Base-by-base conservation (phyloP, 371 early-diverging fungal genomes). In the Nematocida ausubeli region DNA sequence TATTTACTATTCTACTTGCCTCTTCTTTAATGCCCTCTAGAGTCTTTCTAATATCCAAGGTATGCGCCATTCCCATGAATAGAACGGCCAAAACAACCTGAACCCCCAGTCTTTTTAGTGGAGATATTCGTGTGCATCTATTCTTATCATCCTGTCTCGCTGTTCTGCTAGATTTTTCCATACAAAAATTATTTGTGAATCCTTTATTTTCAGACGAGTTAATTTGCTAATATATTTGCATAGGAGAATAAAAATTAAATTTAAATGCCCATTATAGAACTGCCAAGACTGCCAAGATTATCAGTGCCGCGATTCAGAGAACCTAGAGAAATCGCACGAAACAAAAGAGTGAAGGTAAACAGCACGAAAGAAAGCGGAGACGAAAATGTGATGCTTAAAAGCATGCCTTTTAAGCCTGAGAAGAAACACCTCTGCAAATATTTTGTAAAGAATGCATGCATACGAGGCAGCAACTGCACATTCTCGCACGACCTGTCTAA, bases 401-500 rank as follows among this genome's bases (percentile, higher is more conserved):
- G 34, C 34, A 52, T 64, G 24, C 56, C 49, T 19, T 51, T 22
- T 24, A 64, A 75, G 68, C 78, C 78, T n/a, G 78, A 75, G 60
- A 82, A 78, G 58, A 84, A 81, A 37, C 78, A 83, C 24, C 40
- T 85, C 24, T 85, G 85, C 70, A 83, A 82, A 73, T 85, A 83
- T 69, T 83, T 82, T 80, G 47, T 85, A 26, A 82, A 80, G 49
- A 82, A 83, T 54, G 66, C 83, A 9, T 85, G 85, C 58, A 85
- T 72, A 32, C 67, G 73, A 52, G 85, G 85, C 26, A 81, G 81
- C 50, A 81, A 72, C 32, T 85, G 85, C 60, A 82, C 81, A 16
- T 85, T 80, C 55, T 85, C 85, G 2, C 85, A 85, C 56, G 82
- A 85, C 64, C 58, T 73, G 65, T 64, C 71, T 22, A 70, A 80